A percentile compares a stretch with the other conserved stretches of the same genome.
Conservation (phyloP, 495 filamentous ascomycete species). For the Penicillium paxilli region DNA sequence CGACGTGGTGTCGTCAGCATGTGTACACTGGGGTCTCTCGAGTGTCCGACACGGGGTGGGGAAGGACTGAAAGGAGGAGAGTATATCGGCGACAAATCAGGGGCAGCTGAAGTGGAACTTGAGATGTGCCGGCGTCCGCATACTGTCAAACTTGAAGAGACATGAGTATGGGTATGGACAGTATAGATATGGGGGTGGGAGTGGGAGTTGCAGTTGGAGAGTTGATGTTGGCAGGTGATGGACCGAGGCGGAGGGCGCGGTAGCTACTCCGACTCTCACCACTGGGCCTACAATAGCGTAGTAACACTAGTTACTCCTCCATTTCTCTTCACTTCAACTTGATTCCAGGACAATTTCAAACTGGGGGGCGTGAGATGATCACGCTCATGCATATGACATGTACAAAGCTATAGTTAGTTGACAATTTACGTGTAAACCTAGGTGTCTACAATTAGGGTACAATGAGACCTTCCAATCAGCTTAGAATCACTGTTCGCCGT, state of each 20-base stretch:
- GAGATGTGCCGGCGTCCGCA: constrained; percentile 23
- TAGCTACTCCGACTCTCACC: neutral
- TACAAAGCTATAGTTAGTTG: too few species aligned
- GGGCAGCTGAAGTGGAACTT: constrained; percentile 2
- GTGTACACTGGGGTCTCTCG: constrained; percentile 24
- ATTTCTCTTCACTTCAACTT: too few species aligned
- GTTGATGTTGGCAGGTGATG: neutral
- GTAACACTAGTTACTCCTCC: too few species aligned
- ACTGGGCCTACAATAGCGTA: too few species aligned
- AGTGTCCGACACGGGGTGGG: neutral
- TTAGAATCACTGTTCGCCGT: too few species aligned
- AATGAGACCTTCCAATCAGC: too few species aligned
- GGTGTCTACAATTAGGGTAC: too few species aligned
- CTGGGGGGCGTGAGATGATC: too few species aligned
- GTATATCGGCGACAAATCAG: constrained; percentile 11
- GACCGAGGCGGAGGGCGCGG: constrained; percentile 18
- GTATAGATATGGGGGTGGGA: constrained; percentile 13
- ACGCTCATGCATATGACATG: too few species aligned
- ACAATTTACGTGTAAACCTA: too few species aligned
- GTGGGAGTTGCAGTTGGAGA: too few species aligned
- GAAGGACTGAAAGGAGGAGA: constrained; percentile 5
- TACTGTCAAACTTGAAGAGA: constrained; percentile 30
- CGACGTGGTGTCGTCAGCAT: constrained; percentile 39
- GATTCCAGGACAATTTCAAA: too few species aligned
- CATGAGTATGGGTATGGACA: constrained; percentile 12